These are phyloP conservation scores for Scutellaria baicalensis DNA, from an alignment of 257 asterid genomes.

Conservation along the genomic window DNA sequence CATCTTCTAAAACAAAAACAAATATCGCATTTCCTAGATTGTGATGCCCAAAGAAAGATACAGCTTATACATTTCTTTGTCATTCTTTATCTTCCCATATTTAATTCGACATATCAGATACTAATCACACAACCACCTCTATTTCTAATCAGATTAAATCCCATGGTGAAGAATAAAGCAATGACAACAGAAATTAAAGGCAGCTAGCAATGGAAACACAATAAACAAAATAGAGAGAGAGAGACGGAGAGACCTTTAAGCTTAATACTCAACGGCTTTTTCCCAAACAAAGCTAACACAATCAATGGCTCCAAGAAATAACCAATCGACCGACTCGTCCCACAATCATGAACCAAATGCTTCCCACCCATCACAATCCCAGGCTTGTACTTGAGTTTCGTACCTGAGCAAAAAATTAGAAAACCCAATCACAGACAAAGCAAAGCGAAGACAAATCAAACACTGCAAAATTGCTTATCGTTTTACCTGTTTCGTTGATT, in stretches of 20 bases:
- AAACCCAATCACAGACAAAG: not conserved
- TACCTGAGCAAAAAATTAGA: constrained; percentile 37
- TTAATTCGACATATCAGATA: not conserved
- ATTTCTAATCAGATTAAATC: not conserved
- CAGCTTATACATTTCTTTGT: not conserved
- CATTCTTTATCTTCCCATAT: not conserved
- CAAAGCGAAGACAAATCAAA: not conserved
- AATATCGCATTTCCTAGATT: not conserved
- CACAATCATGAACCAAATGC: constrained; percentile 68
- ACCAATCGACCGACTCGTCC: constrained; percentile 59
- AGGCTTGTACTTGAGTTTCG: constrained; percentile 78
- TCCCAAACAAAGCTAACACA: constrained; percentile 76
- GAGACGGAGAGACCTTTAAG: constrained; percentile 67
- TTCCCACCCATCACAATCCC: constrained; percentile 88
- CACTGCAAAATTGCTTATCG: not conserved
- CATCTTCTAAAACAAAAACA: not conserved
- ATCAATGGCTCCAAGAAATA: constrained; percentile 83
- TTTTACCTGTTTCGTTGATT: constrained; percentile 74
- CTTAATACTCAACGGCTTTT: constrained; percentile 59
- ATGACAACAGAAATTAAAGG: not conserved
- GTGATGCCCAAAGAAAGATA: not conserved
- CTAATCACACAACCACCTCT: not conserved
- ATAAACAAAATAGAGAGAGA: not conserved
- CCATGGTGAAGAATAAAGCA: not conserved
- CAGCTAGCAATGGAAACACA: not conserved